Evolutionary conservation across 2,329 filamentous ascomycete species (phyloP), one percentile per base, ranked within the genome.

Genomic region (Aureobasidium uvarum): DNA sequence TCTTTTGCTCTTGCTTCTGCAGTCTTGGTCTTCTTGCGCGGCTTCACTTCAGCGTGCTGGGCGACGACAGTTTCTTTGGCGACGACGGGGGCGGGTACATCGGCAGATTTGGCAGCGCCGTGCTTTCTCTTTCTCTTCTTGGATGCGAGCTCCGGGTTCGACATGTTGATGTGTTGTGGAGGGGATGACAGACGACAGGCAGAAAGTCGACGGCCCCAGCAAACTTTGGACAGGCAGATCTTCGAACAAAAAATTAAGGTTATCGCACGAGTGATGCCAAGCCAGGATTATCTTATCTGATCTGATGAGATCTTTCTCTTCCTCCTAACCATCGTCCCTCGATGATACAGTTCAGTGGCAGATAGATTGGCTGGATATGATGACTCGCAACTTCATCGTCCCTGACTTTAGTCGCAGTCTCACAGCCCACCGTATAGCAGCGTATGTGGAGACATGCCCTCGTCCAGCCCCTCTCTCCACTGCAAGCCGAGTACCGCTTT

Each of bases 81-180:
- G 72, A 72, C 54, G 71, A 74, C 68, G 18, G 63, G 52, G 73
- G 46, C 72, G 31, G 63, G 52, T 74, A 43, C 72, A 13, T 75
- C 74, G 31, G 71, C 69, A 64, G 72, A 72, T 60, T 77, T 67
- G 16, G 66, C 31, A 70, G 71, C 73, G 67, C 73, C 76, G 69
- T 81, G 79, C 73, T 80, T 81, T 69, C 80, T 74, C 76, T 82
- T 82, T 62, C 79, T 77, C 73, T 81, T 82, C 66, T 78, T 80
- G 10, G 75, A 73, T 28, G 78, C 75, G 52, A 77, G 72, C 63
- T 78, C 77, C 63, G 73, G 69, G 66, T 75, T 68, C 54, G 75
- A 74, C 75, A 78, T 78, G 33, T 67, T 74, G 69, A 48, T 51
- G n/a, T 38, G 56, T n/a, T 45, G 56, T 36, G 28, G 31, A 18